Evolutionary conservation across 2,329 filamentous ascomycete genomes (phyloP).

Genomic region (Fusarium sp.): DNA sequence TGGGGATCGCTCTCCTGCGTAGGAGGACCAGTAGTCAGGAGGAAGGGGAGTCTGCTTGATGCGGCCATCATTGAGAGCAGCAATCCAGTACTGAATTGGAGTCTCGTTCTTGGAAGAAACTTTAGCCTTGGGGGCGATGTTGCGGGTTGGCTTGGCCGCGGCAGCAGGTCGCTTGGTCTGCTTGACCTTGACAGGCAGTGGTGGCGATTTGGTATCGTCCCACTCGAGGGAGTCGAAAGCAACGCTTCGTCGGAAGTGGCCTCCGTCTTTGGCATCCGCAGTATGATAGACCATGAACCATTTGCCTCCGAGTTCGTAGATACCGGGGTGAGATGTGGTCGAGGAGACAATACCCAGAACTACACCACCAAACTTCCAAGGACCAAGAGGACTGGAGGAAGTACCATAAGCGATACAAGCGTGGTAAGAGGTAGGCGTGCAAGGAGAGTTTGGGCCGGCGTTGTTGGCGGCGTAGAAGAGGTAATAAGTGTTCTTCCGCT

Average conservation of each 20-base stretch:
- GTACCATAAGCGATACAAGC: conserved; percentile 53
- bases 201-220: conserved; percentile 44
- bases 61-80: conserved; percentile 46
- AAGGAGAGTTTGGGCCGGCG: conserved; percentile 48
- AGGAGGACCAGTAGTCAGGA: conserved; percentile 52
- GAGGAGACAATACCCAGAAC: conserved; percentile 50
- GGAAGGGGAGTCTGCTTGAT: conserved; percentile 47
- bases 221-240: conserved; percentile 49
- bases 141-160: conserved; percentile 43
- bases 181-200: conserved; percentile 42
- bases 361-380: conserved; percentile 49
- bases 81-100: conserved; percentile 52
- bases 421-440: conserved; percentile 52
- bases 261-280: conserved; percentile 47
- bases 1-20: conserved; percentile 45
- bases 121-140: conserved; percentile 45
- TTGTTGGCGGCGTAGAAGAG: conserved; percentile 54
- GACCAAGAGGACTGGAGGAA: conserved; percentile 46
- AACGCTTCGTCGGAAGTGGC: conserved; percentile 50
- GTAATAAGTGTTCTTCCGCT: conserved; percentile 50
- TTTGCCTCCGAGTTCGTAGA: conserved; percentile 42
- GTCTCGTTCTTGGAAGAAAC: conserved; percentile 40
- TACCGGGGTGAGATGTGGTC: conserved; percentile 51
- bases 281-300: conserved; percentile 51
- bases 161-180: conserved; percentile 43